Evolutionary conservation across 345 rosid species (phyloP).

Genomic region (Abelmoschus esculentus): DNA sequence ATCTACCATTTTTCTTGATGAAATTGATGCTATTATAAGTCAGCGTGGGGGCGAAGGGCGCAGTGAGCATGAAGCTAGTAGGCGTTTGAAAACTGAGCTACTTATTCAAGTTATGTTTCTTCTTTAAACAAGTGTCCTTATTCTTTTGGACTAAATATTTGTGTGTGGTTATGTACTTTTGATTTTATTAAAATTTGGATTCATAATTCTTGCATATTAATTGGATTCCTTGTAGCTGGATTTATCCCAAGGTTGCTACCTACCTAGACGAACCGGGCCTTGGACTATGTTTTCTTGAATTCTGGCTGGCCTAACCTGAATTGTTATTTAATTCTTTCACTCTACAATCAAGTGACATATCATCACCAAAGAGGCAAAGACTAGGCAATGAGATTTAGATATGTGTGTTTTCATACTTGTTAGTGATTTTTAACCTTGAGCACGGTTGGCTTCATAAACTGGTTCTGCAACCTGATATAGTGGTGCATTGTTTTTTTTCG

Average conservation of each 20-base stretch:
- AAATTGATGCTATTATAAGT: conserved; percentile 93
- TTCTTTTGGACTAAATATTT: neutral
- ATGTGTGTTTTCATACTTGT: neutral
- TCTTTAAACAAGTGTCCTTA: neutral
- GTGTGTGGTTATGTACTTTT: neutral
- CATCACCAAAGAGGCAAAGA: neutral
- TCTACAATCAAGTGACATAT: neutral
- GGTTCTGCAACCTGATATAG: neutral
- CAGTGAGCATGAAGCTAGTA: conserved; percentile 99
- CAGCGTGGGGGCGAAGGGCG: conserved; percentile 96
- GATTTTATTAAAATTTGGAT: neutral
- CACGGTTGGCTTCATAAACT: neutral
- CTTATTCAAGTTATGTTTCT: conserved; percentile 72
- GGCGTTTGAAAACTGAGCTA: conserved; percentile 95
- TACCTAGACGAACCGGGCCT: neutral
- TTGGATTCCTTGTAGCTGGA: neutral
- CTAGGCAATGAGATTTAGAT: neutral
- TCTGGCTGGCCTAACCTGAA: neutral
- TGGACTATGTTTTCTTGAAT: neutral
- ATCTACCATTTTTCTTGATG: conserved; percentile 92
- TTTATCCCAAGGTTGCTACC: neutral
- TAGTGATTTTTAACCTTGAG: neutral
- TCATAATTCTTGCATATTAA: neutral
- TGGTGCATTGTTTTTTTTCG: neutral
- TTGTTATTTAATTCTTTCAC: neutral